Conservation (phyloP, 176 grass and related monocot genomes). For the Carex cristatella region DNA sequence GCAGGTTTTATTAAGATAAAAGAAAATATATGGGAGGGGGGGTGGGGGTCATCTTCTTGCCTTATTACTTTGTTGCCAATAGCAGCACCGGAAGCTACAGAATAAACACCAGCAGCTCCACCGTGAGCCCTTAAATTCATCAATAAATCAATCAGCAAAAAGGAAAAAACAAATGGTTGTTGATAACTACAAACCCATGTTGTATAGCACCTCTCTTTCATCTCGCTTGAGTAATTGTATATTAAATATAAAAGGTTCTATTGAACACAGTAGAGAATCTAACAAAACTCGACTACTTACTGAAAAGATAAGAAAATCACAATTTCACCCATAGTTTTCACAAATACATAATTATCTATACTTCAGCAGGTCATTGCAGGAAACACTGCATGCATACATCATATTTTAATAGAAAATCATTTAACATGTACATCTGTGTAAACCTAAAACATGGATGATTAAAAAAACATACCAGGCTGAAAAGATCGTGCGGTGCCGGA, state of each 20-base stretch:
- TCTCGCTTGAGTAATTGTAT: neutral
- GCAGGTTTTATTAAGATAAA: neutral
- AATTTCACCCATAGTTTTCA: neutral
- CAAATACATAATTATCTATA: neutral
- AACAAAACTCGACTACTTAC: neutral
- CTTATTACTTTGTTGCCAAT: conserved; percentile 62
- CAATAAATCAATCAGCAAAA: neutral
- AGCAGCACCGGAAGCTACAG: conserved; percentile 31
- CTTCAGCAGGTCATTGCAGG: neutral
- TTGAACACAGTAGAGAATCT: neutral
- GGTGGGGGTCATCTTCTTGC: conserved; percentile 8
- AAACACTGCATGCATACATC: neutral
- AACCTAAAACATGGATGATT: neutral
- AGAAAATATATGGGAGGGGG: neutral
- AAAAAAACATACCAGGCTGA: conserved; percentile 45
- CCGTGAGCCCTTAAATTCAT: conserved; percentile 67
- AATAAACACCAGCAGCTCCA: conserved; percentile 66
- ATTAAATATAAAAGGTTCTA: neutral
- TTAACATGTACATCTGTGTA: neutral
- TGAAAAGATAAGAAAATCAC: neutral
- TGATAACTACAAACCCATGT: neutral
- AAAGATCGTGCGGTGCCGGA: conserved; percentile 60
- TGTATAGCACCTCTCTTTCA: neutral
- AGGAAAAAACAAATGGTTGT: neutral
- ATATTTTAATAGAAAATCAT: neutral